Percentiles rank a stretch among this genome's conserved stretches.
Conservation (phyloP, 2,329 filamentous ascomycete genomes). For the Aureobasidium leucospermi region DNA sequence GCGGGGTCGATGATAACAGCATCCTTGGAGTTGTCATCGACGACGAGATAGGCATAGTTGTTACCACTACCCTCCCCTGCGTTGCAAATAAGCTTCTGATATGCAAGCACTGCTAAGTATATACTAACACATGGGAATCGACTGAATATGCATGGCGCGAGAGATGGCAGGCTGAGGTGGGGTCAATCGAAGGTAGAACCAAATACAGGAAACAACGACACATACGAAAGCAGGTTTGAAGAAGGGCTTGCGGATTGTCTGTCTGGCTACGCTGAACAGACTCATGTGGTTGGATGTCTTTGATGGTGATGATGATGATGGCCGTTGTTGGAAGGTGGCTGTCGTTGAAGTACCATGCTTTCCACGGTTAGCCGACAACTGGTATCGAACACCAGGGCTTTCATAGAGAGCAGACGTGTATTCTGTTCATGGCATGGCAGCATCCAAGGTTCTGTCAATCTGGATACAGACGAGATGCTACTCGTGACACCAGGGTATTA, state of each 20-base stretch:
- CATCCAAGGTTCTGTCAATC: background rate
- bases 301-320: background rate
- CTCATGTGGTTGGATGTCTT: conserved; percentile 8
- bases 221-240: conserved; percentile 6
- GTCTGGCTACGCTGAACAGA: conserved; percentile 6
- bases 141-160: conserved; percentile 70
- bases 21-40: conserved; percentile 43
- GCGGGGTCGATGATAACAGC: conserved; percentile 69
- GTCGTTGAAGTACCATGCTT: background rate
- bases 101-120: background rate
- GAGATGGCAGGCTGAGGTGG: conserved; percentile 9
- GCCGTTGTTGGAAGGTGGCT: background rate
- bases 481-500: no score
- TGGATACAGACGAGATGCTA: background rate
- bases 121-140: conserved; percentile 76
- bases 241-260: conserved; percentile 5
- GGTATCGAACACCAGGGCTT: background rate
- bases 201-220: background rate
- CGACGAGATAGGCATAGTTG: conserved; percentile 70
- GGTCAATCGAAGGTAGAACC: conserved; percentile 12
- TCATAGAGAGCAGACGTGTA: background rate
- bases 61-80: conserved; percentile 68
- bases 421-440: background rate
- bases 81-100: background rate
- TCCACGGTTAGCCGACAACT: background rate